Conservation (phyloP, 1,139 yeast species). For the Geotrichum klebahnii region DNA sequence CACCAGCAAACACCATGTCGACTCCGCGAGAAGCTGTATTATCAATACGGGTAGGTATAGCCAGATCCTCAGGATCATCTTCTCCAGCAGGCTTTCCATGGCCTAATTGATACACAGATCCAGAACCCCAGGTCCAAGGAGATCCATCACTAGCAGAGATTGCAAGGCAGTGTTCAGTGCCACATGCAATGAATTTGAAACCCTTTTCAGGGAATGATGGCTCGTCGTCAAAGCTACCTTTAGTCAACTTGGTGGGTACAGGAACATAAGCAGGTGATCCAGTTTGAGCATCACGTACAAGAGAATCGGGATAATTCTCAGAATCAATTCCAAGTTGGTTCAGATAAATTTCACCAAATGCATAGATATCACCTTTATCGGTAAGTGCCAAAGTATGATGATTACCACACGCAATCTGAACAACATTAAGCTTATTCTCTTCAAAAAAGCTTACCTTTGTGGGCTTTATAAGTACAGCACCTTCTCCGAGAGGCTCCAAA, state of each 20-base stretch:
- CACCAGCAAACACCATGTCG: slow-evolving; percentile 66
- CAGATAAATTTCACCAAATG: slow-evolving; percentile 93
- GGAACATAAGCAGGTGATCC: slow-evolving; percentile 88
- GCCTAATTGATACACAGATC: slow-evolving; percentile 93
- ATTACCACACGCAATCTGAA: slow-evolving; percentile 82
- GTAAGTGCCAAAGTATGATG: slow-evolving; percentile 84
- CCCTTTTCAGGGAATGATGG: slow-evolving; percentile 45
- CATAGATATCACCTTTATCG: slow-evolving; percentile 62
- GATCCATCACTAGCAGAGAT: slow-evolving; percentile 71
- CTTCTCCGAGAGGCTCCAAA: slow-evolving; percentile 59
- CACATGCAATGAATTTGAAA: slow-evolving; percentile 66
- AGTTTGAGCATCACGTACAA: slow-evolving; percentile 65
- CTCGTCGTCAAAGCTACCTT: slow-evolving; percentile 35
- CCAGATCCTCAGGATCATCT: slow-evolving; percentile 47
- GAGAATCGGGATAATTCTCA: slow-evolving; percentile 58
- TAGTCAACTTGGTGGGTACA: slow-evolving; percentile 62
- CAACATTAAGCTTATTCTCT: slow-evolving; percentile 50
- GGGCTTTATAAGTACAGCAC: slow-evolving; percentile 65
- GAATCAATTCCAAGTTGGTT: slow-evolving; percentile 79
- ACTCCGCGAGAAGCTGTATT: slow-evolving; percentile 88
- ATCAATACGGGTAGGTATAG: slow-evolving; percentile 67
- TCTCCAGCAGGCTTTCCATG: slow-evolving; percentile 81
- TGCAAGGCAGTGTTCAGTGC: slow-evolving; percentile 90
- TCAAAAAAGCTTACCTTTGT: slow-evolving; percentile 60
- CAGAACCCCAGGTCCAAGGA: slow-evolving; percentile 95